A percentile compares a stretch with the other conserved stretches of the same genome.
These are phyloP conservation scores for Fistulina hepatica DNA, from an alignment of 1,284 basidiomycete species.

Conservation along the genomic window DNA sequence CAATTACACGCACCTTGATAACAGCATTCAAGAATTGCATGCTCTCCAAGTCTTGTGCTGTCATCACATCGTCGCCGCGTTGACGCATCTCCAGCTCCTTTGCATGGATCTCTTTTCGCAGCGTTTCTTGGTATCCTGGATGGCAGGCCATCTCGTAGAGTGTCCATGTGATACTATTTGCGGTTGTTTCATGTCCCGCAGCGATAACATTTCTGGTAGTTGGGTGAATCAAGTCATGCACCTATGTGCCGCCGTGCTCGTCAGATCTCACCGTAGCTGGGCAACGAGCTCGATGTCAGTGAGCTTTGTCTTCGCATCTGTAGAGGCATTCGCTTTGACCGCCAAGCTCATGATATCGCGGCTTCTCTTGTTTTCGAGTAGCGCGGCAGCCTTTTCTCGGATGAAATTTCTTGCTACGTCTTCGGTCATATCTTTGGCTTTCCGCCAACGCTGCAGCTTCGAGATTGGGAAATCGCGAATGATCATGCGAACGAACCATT, in stretches of 20 bases:
- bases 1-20: slow-evolving; percentile 31
- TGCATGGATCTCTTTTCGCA: slow-evolving; percentile 31
- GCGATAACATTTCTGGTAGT: slow-evolving; percentile 40
- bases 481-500: slow-evolving; percentile 10
- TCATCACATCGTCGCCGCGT: slow-evolving; percentile 31
- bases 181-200: slow-evolving; percentile 36
- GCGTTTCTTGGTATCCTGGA: slow-evolving; percentile 27
- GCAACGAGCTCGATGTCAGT: slow-evolving; percentile 40
- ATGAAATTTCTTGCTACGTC: slow-evolving; percentile 15
- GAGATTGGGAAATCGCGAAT: slow-evolving; percentile 25
- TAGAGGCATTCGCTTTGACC: slow-evolving; percentile 45
- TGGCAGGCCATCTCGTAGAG: slow-evolving; percentile 32
- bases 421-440: slow-evolving; percentile 19
- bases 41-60: slow-evolving; percentile 34
- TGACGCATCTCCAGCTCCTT: slow-evolving; percentile 25
- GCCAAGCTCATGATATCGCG: slow-evolving; percentile 18
- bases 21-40: slow-evolving; percentile 43
- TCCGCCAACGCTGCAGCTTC: slow-evolving; percentile 38
- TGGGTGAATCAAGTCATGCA: slow-evolving; percentile 26
- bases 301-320: slow-evolving; percentile 32
- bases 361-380: slow-evolving; percentile 14
- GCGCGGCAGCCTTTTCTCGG: slow-evolving; percentile 14
- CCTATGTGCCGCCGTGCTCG: slow-evolving; percentile 3
- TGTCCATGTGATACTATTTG: slow-evolving; percentile 31
- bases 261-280: slow-evolving; percentile 31